These are phyloP conservation scores for Fonsecaea erecta DNA, from an alignment of 2,329 filamentous ascomycete genomes.

Conservation along the genomic window DNA sequence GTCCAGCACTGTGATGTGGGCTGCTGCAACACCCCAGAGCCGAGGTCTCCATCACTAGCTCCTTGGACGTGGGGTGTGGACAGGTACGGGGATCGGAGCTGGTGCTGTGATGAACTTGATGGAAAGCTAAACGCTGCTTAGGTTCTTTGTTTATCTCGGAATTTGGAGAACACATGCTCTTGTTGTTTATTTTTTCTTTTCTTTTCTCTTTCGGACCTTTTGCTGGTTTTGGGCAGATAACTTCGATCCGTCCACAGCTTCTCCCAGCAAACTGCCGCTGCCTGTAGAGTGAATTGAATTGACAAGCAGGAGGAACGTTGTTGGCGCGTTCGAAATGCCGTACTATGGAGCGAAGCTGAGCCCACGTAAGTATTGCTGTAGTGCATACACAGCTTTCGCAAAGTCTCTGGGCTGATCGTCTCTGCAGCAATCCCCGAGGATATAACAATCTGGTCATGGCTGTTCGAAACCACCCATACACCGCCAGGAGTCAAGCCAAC, in stretches of 20 bases:
- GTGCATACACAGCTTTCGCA: neutral
- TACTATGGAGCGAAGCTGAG: neutral
- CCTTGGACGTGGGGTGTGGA: neutral
- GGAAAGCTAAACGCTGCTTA: neutral
- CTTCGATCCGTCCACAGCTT: neutral
- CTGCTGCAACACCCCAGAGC: neutral
- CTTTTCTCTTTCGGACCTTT: neutral
- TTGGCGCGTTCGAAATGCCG: neutral
- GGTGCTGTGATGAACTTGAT: neutral
- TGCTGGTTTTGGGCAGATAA: neutral
- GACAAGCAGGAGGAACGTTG: neutral
- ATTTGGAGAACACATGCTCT: neutral
- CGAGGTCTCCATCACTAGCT: neutral
- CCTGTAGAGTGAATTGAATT: neutral
- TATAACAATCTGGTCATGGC: constrained; percentile 1
- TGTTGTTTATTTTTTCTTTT: too few species aligned
- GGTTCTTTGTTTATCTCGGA: neutral
- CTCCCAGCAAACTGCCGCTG: neutral
- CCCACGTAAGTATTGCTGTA: neutral
- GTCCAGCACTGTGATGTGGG: neutral
- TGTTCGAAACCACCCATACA: constrained; percentile 6
- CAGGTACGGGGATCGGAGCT: neutral
- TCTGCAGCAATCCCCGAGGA: neutral
- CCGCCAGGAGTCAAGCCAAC: neutral
- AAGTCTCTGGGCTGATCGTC: neutral